These are phyloP conservation scores for Allium fistulosum DNA, from an alignment of 106 monocot species.

Conservation along the genomic window DNA sequence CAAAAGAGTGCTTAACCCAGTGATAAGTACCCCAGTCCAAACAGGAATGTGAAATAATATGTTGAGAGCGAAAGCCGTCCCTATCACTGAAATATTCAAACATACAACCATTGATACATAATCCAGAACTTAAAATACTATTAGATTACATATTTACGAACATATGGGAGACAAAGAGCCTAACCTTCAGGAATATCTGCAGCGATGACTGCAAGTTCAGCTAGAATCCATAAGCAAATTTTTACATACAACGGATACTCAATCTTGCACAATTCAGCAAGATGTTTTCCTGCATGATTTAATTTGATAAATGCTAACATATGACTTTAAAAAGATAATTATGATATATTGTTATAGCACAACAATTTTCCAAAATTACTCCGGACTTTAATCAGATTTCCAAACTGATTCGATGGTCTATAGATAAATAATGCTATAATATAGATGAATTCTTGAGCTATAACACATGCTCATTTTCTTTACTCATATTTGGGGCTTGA, in stretches of 20 bases:
- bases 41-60: slow-evolving; percentile 70
- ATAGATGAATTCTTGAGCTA: no score
- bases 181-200: slow-evolving; percentile 78
- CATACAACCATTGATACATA: background rate
- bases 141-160: background rate
- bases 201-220: slow-evolving; percentile 70
- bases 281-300: slow-evolving; percentile 45
- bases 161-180: background rate
- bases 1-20: slow-evolving; percentile 75
- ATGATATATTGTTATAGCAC: no score
- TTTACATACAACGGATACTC: slow-evolving; percentile 54
- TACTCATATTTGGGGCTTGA: background rate
- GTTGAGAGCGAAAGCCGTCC: slow-evolving; percentile 84
- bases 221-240: slow-evolving; percentile 43
- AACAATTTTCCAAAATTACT: no score
- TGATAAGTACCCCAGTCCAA: slow-evolving; percentile 70
- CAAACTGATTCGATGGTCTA: no score
- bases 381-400: no score
- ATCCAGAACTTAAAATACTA: background rate
- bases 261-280: slow-evolving; percentile 61
- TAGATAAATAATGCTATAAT: no score
- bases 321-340: no score
- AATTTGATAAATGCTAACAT: background rate
- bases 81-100: slow-evolving; percentile 50
- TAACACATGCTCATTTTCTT: no score